These are phyloP conservation scores for Rhodotorula paludigena DNA, from an alignment of 768 basidiomycete genomes.

Conservation along the genomic window DNA sequence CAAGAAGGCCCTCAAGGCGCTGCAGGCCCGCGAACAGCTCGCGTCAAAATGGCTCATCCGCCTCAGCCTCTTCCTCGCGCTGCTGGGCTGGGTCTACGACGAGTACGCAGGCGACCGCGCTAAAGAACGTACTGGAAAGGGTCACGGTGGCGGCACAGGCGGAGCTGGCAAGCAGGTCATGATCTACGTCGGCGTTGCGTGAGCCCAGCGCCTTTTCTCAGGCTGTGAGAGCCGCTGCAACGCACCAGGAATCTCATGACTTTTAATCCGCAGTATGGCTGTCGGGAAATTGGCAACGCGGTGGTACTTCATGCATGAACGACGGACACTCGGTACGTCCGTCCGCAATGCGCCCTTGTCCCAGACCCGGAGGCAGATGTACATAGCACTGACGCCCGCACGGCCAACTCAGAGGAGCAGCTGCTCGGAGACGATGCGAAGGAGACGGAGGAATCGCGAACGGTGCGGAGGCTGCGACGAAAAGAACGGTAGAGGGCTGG, in stretches of 20 bases:
- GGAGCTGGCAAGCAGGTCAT: background rate
- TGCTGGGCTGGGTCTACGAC: slow-evolving; percentile 12
- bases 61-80: slow-evolving; percentile 2
- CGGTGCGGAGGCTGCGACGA: too few species aligned
- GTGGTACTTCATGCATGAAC: slow-evolving; percentile 14
- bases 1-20: background rate
- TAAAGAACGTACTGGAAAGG: background rate
- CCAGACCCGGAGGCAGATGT: too few species aligned
- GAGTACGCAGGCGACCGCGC: background rate
- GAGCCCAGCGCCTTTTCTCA: background rate
- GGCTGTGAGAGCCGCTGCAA: background rate
- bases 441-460: background rate
- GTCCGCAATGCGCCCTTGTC: too few species aligned
- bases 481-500: too few species aligned
- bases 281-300: background rate
- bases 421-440: background rate
- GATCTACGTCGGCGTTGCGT: background rate
- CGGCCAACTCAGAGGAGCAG: background rate
- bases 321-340: slow-evolving; percentile 1
- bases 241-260: too few species aligned
- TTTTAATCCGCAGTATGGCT: slow-evolving; percentile 5
- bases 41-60: slow-evolving; percentile 14
- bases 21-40: slow-evolving; percentile 2
- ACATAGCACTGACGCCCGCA: too few species aligned
- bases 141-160: background rate